Conservation (phyloP, 305 asterid genomes). For the Fraxinus ornus region DNA sequence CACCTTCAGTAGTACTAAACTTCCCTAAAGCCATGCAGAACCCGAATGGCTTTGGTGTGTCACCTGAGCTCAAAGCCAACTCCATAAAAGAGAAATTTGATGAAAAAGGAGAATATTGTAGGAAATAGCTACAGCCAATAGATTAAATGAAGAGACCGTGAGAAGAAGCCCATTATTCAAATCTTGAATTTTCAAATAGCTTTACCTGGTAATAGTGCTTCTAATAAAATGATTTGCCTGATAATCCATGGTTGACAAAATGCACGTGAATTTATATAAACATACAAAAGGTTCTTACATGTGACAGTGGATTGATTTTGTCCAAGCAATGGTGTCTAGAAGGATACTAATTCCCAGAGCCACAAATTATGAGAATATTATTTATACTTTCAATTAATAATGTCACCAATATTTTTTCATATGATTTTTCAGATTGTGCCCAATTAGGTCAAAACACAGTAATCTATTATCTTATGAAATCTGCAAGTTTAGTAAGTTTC, state of each 20-base stretch:
- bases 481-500: background rate
- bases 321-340: background rate
- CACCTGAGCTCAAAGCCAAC: conserved; percentile 77
- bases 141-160: background rate
- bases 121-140: background rate
- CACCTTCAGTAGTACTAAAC: conserved; percentile 5
- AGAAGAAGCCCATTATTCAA: background rate
- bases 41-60: conserved; percentile 62
- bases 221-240: conserved; percentile 31
- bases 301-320: background rate
- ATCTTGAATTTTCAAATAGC: background rate
- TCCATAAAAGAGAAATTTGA: conserved; percentile 44
- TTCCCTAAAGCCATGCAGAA: conserved; percentile 66
- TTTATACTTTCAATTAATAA: background rate
- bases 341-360: background rate
- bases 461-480: background rate
- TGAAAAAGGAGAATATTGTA: background rate
- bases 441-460: background rate
- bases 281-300: conserved; percentile 24
- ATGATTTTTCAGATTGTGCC: background rate
- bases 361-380: background rate
- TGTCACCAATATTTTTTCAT: background rate
- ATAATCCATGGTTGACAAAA: conserved; percentile 35
- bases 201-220: background rate
- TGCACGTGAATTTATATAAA: conserved; percentile 60